Conservation (phyloP, 441 rosid species). For the Euphorbia celastroides region DNA sequence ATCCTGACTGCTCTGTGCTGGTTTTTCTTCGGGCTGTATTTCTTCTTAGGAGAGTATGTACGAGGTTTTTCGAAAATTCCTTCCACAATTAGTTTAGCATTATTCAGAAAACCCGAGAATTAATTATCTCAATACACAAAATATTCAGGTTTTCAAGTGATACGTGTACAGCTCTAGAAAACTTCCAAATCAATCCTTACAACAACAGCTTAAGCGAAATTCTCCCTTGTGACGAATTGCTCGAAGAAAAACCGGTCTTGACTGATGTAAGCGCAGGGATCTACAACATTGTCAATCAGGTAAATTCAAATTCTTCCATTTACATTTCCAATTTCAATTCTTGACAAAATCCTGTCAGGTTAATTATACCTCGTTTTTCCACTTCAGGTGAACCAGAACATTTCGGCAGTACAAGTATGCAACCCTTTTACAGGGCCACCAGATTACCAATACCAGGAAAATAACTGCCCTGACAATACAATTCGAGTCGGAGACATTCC, state of each 20-base stretch:
- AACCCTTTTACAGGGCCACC: slow-evolving; percentile 74
- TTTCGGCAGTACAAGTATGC: slow-evolving; percentile 48
- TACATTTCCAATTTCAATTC: not conserved
- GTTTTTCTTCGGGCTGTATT: slow-evolving; percentile 54
- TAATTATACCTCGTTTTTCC: not conserved
- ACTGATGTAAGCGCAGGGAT: slow-evolving; percentile 42
- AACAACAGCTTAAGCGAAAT: slow-evolving; percentile 61
- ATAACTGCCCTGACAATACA: slow-evolving; percentile 44
- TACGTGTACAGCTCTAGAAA: slow-evolving; percentile 49
- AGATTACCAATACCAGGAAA: slow-evolving; percentile 37
- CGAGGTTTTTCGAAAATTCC: not conserved
- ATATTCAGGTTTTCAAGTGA: slow-evolving; percentile 51
- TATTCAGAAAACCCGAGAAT: not conserved
- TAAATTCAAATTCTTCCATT: not conserved
- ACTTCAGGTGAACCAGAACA: slow-evolving; percentile 45
- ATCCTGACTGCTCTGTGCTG: slow-evolving; percentile 56
- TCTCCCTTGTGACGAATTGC: slow-evolving; percentile 56
- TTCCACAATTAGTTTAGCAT: not conserved
- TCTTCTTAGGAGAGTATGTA: slow-evolving; percentile 53
- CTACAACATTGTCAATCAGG: slow-evolving; percentile 49
- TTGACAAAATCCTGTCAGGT: not conserved
- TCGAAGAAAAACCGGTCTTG: slow-evolving; percentile 36
- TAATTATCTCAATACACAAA: not conserved
- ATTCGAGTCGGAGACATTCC: slow-evolving; percentile 50
- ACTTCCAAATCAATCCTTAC: slow-evolving; percentile 47